These are phyloP conservation scores for Ajuga reptans DNA, from an alignment of 305 asterid genomes.

Conservation along the genomic window DNA sequence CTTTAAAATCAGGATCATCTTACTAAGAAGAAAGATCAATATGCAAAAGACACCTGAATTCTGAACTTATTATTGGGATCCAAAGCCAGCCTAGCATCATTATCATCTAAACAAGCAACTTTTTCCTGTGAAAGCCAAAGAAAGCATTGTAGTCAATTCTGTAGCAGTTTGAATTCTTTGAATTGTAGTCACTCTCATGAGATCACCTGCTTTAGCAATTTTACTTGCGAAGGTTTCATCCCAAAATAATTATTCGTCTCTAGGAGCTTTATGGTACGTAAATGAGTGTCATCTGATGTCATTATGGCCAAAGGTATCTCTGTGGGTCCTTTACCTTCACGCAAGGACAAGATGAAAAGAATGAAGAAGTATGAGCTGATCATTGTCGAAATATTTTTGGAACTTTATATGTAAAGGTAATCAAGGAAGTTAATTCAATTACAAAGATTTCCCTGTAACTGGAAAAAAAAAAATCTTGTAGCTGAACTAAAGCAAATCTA, in stretches of 20 bases:
- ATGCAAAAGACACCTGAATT: slow-evolving; percentile 60
- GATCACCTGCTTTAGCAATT: slow-evolving; percentile 81
- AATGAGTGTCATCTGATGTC: slow-evolving; percentile 98
- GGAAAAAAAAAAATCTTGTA: not conserved
- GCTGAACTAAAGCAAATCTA: slow-evolving; percentile 1
- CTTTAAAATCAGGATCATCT: slow-evolving; percentile 1
- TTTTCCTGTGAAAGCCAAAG: slow-evolving; percentile 61
- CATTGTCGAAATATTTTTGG: not conserved
- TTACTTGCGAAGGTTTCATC: slow-evolving; percentile 80
- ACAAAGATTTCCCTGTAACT: not conserved
- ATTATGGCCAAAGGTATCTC: slow-evolving; percentile 88
- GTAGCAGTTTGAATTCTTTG: not conserved
- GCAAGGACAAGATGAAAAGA: not conserved
- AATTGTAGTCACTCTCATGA: slow-evolving; percentile 2
- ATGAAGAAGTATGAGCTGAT: not conserved
- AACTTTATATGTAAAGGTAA: not conserved
- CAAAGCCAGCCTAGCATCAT: slow-evolving; percentile 86
- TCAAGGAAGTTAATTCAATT: not conserved
- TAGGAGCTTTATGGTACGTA: slow-evolving; percentile 59
- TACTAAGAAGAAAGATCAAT: not conserved
- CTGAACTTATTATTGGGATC: slow-evolving; percentile 73
- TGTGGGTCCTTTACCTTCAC: slow-evolving; percentile 51
- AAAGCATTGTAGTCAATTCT: slow-evolving; percentile 8
- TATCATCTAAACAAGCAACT: slow-evolving; percentile 97
- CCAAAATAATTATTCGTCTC: slow-evolving; percentile 83